These are phyloP conservation scores for Penicillium sp. DNA, from an alignment of 2,329 filamentous ascomycete genomes.

Conservation along the genomic window DNA sequence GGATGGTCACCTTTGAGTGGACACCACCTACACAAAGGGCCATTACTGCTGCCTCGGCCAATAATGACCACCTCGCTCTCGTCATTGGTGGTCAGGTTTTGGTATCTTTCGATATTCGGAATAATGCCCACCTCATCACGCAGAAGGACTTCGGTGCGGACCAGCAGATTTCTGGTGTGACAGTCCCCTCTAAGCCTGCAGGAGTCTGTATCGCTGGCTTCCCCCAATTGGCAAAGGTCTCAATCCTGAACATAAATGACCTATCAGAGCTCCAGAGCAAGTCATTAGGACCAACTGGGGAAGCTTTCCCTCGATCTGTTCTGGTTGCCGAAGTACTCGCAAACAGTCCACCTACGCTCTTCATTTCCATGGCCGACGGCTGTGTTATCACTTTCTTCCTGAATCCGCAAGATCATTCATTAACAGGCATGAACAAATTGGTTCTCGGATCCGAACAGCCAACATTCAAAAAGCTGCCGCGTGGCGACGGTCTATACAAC, in stretches of 20 bases:
- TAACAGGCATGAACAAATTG: slow-evolving; percentile 75
- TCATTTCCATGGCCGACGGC: slow-evolving; percentile 89
- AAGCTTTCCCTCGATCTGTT: slow-evolving; percentile 79
- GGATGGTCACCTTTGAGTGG: slow-evolving; percentile 48
- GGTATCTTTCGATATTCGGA: slow-evolving; percentile 63
- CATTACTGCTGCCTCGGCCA: slow-evolving; percentile 78
- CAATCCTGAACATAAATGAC: slow-evolving; percentile 66
- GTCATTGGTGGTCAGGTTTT: slow-evolving; percentile 73
- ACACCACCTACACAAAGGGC: slow-evolving; percentile 45
- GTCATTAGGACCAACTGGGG: slow-evolving; percentile 61
- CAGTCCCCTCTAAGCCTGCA: slow-evolving; percentile 63
- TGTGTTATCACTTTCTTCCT: slow-evolving; percentile 82
- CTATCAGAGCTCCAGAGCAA: slow-evolving; percentile 66
- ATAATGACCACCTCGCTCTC: slow-evolving; percentile 66
- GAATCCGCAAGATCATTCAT: slow-evolving; percentile 56
- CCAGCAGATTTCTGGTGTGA: slow-evolving; percentile 82
- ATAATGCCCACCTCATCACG: slow-evolving; percentile 57
- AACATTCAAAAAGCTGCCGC: slow-evolving; percentile 72
- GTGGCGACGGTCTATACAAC: slow-evolving; percentile 64
- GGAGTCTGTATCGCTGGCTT: slow-evolving; percentile 77
- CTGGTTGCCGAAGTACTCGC: slow-evolving; percentile 72
- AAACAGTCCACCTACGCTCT: slow-evolving; percentile 68
- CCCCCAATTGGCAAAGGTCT: slow-evolving; percentile 78
- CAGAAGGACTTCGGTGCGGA: slow-evolving; percentile 61
- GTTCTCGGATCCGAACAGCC: slow-evolving; percentile 83